Evolutionary conservation across 129 eudicot genomes (phyloP).

Genomic region (Calendula officinalis): DNA sequence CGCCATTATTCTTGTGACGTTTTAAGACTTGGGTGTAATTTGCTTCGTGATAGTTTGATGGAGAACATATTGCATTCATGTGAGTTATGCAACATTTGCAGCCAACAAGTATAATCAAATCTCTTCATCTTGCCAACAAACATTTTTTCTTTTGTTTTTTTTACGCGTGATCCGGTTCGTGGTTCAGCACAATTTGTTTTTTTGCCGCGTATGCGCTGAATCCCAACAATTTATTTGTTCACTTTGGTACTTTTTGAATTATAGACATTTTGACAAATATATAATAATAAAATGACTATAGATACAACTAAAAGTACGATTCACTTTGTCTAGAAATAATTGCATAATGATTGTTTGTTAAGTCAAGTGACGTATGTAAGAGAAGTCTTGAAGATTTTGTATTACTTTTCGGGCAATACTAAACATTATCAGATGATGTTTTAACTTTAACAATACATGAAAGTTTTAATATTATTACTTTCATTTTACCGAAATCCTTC

Average conservation of each 20-base stretch:
- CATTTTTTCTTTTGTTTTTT: not conserved
- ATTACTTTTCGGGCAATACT: not conserved
- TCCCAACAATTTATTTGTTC: not conserved
- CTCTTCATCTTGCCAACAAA: slow-evolving; percentile 3
- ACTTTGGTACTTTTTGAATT: not conserved
- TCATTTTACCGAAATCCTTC: too few relatives aligned
- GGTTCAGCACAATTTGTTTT: not conserved
- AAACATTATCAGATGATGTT: not conserved
- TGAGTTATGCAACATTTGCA: slow-evolving; percentile 15
- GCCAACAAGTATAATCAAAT: slow-evolving; percentile 8
- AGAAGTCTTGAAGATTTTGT: not conserved
- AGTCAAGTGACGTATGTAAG: slow-evolving; percentile 1
- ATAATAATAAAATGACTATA: not conserved
- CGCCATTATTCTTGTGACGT: not conserved
- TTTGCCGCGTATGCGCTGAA: too few relatives aligned
- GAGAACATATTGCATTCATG: slow-evolving; percentile 3
- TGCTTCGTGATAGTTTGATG: not conserved
- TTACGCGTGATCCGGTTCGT: not conserved
- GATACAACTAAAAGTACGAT: not conserved
- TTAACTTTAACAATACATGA: too few relatives aligned
- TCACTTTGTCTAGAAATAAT: not conserved
- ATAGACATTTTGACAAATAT: not conserved
- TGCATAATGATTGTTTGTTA: slow-evolving; percentile 8
- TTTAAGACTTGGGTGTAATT: slow-evolving; percentile 2
- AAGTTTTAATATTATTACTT: too few relatives aligned